Conservation (phyloP, 352 stramenopile genomes). For the Phytopythium chamaehyphon region DNA sequence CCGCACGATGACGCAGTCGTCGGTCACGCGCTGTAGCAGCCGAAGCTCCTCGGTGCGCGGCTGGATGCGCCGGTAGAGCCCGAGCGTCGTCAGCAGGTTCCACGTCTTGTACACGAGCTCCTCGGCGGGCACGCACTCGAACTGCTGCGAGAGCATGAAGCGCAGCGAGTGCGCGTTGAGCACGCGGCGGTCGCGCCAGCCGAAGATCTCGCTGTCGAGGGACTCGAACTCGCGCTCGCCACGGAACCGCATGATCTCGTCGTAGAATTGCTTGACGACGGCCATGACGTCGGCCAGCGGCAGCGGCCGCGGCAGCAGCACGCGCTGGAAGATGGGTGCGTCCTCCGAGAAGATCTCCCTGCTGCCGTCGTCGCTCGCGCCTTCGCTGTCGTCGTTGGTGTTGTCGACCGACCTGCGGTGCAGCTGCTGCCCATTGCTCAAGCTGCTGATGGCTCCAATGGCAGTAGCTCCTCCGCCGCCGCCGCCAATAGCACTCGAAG, state of each 20-base stretch:
- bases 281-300: constrained; percentile 28
- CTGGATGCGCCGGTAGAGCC: constrained; percentile 57
- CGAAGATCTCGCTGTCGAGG: constrained; percentile 38
- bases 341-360: constrained; percentile 9
- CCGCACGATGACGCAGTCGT: constrained; percentile 58
- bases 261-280: constrained; percentile 50
- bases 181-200: constrained; percentile 45
- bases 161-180: constrained; percentile 37
- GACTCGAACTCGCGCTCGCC: constrained; percentile 36
- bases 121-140: constrained; percentile 31
- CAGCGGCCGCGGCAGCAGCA: constrained; percentile 42
- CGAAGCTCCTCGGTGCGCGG: constrained; percentile 42
- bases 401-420: not conserved
- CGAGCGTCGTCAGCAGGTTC: constrained; percentile 47
- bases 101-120: constrained; percentile 72
- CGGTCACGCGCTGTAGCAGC: constrained; percentile 51
- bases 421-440: not conserved
- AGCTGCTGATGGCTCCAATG: no score
- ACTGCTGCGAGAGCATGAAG: constrained; percentile 62
- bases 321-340: constrained; percentile 44
- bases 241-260: constrained; percentile 59
- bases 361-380: constrained; percentile 7
- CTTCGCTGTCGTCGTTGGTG: not conserved
- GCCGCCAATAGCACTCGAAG: no score
- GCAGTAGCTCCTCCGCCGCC: no score